Evolutionary conservation across 2,329 filamentous ascomycete genomes (phyloP).

Genomic region (Decorospora gaudefroyi): DNA sequence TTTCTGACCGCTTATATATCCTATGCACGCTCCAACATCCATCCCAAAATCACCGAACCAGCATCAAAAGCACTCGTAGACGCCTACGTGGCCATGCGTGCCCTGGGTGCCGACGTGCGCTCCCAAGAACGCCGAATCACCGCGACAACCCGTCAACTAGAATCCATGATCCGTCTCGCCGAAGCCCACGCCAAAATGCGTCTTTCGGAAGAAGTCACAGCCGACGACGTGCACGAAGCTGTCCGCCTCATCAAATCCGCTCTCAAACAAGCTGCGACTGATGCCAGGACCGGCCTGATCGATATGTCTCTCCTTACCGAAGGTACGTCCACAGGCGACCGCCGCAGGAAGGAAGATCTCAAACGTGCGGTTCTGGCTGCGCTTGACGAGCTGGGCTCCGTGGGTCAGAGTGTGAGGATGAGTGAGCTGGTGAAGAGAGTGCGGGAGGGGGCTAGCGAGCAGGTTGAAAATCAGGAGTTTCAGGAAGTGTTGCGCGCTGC

Average conservation of each 20-base stretch:
- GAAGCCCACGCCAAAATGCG: constrained; percentile 99
- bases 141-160: constrained; percentile 92
- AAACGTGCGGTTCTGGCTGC: constrained; percentile 75
- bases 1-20: constrained; percentile 97
- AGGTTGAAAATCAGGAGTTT: constrained; percentile 80
- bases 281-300: constrained; percentile 85
- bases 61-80: constrained; percentile 84
- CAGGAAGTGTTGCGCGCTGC: constrained; percentile 76
- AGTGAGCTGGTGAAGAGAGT: constrained; percentile 76
- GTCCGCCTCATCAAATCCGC: constrained; percentile 91
- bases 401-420: constrained; percentile 69
- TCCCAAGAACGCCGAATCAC: constrained; percentile 94
- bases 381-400: constrained; percentile 74
- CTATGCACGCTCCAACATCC: constrained; percentile 84
- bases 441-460: constrained; percentile 59
- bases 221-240: constrained; percentile 83
- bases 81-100: constrained; percentile 92
- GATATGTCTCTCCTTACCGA: constrained; percentile 96
- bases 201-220: constrained; percentile 73
- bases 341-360: constrained; percentile 79
- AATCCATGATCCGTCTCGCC: constrained; percentile 95
- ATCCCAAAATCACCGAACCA: constrained; percentile 77
- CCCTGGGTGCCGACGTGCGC: constrained; percentile 73
- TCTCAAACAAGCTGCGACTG: constrained; percentile 96
- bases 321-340: constrained; percentile 86